Conservation (phyloP, 768 basidiomycete species). For the Albatrellus ellisii region DNA sequence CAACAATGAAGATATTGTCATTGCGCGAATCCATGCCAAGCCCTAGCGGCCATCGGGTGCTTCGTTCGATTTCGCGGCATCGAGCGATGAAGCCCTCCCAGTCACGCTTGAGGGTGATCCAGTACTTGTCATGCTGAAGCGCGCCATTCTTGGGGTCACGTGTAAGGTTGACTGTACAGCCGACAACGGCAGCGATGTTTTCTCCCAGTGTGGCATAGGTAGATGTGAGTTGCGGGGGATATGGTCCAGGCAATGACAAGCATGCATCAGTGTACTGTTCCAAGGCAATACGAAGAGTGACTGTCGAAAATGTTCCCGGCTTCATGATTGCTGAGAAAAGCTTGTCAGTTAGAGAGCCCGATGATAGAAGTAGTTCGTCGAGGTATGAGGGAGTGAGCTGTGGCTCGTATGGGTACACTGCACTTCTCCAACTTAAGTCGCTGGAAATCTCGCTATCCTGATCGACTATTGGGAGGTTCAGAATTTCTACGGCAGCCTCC, state of each 20-base stretch:
- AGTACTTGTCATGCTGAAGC: constrained; percentile 63
- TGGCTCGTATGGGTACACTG: constrained; percentile 52
- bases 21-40: constrained; percentile 31
- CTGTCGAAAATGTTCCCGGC: constrained; percentile 77
- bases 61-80: constrained; percentile 82
- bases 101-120: constrained; percentile 77
- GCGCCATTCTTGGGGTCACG: constrained; percentile 71
- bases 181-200: constrained; percentile 75
- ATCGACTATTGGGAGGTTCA: constrained; percentile 29
- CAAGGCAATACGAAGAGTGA: constrained; percentile 72
- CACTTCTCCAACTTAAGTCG: constrained; percentile 34
- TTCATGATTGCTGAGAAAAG: constrained; percentile 77
- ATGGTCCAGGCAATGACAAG: constrained; percentile 46
- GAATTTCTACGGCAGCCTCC: constrained; percentile 52
- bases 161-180: constrained; percentile 66
- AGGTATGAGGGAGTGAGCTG: constrained; percentile 80
- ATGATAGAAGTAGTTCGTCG: constrained; percentile 64
- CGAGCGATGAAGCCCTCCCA: constrained; percentile 95
- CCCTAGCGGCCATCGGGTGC: constrained; percentile 67
- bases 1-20: constrained; percentile 45
- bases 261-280: constrained; percentile 70
- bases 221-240: constrained; percentile 41
- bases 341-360: constrained; percentile 61
- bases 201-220: constrained; percentile 57
- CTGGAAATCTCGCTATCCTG: constrained; percentile 20